Percentiles rank a stretch among this genome's conserved stretches.
These are phyloP conservation scores for Cercospora sesami DNA, from an alignment of 2,329 filamentous ascomycete genomes.

Conservation along the genomic window DNA sequence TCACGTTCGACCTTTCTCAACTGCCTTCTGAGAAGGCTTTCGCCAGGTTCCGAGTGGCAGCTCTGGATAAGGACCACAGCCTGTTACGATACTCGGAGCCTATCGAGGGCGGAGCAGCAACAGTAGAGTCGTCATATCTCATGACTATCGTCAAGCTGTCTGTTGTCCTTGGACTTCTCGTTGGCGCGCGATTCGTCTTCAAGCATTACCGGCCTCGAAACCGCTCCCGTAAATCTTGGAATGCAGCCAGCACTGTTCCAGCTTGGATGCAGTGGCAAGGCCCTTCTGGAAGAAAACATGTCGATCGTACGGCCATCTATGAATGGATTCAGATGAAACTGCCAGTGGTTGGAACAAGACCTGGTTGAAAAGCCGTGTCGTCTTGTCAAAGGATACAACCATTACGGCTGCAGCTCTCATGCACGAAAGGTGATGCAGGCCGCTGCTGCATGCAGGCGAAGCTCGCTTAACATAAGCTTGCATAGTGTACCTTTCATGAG, in stretches of 20 bases:
- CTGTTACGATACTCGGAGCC: conserved; percentile 26
- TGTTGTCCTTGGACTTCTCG: conserved; percentile 24
- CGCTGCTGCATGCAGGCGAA: background rate
- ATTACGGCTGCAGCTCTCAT: background rate
- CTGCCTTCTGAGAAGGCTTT: conserved; percentile 9
- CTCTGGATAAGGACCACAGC: conserved; percentile 27
- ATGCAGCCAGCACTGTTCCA: background rate
- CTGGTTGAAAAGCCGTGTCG: conserved; percentile 4
- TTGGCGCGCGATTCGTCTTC: conserved; percentile 21
- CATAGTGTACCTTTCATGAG: background rate
- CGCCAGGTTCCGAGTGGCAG: conserved; percentile 27
- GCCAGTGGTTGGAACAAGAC: conserved; percentile 8
- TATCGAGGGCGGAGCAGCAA: conserved; percentile 3
- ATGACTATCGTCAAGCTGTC: conserved; percentile 27
- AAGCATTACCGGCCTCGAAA: conserved; percentile 21
- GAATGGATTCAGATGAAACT: conserved; percentile 27
- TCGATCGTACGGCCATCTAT: conserved; percentile 10
- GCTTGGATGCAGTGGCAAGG: conserved; percentile 17
- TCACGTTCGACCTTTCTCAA: conserved; percentile 23
- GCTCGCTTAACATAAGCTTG: background rate
- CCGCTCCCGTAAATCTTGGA: conserved; percentile 7
- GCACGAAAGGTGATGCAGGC: background rate
- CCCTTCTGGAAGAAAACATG: background rate
- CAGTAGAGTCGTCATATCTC: conserved; percentile 18
- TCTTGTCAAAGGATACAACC: background rate